Percentiles rank a stretch among this genome's conserved stretches.
These are phyloP conservation scores for Hypoxylon sp. DNA, from an alignment of 2,329 filamentous ascomycete species.

Conservation along the genomic window DNA sequence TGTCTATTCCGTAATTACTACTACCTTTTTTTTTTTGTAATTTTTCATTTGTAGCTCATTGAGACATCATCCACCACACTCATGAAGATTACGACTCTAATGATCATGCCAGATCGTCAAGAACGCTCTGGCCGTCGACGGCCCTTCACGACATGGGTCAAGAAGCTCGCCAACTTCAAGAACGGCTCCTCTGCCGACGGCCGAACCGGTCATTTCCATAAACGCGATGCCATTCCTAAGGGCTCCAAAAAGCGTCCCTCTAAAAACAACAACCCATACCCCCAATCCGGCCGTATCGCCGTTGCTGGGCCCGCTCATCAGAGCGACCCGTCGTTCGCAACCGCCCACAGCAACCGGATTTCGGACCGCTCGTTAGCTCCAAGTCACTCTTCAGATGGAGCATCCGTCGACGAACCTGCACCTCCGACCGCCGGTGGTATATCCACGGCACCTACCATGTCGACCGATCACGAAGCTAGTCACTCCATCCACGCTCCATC, in stretches of 20 bases:
- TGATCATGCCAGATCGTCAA: slow-evolving; percentile 69
- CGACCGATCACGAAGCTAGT: slow-evolving; percentile 83
- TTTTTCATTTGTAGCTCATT: too few relatives aligned
- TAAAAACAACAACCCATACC: slow-evolving; percentile 91
- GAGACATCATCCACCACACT: slow-evolving; percentile 10
- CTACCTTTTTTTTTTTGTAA: slow-evolving; percentile 6
- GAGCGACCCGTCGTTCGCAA: slow-evolving; percentile 68
- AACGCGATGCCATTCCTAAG: slow-evolving; percentile 56
- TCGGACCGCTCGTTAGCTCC: slow-evolving; percentile 66
- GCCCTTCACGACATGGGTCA: slow-evolving; percentile 94
- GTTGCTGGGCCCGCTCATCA: slow-evolving; percentile 52
- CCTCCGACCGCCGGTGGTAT: slow-evolving; percentile 73
- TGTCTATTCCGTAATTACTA: slow-evolving; percentile 3
- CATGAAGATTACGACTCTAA: slow-evolving; percentile 33
- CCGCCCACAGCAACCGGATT: slow-evolving; percentile 61
- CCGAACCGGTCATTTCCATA: slow-evolving; percentile 53
- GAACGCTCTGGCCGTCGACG: slow-evolving; percentile 74
- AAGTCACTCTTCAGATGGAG: slow-evolving; percentile 67
- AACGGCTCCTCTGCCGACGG: slow-evolving; percentile 67
- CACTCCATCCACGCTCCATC: slow-evolving; percentile 82
- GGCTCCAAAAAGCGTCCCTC: slow-evolving; percentile 68
- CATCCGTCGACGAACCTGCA: slow-evolving; percentile 68
- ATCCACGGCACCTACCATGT: slow-evolving; percentile 81
- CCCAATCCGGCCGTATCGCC: slow-evolving; percentile 75
- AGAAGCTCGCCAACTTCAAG: slow-evolving; percentile 91